phyloP scores from a whole-genome alignment of 306 rosid genomes.

The Prunus mume region DNA sequence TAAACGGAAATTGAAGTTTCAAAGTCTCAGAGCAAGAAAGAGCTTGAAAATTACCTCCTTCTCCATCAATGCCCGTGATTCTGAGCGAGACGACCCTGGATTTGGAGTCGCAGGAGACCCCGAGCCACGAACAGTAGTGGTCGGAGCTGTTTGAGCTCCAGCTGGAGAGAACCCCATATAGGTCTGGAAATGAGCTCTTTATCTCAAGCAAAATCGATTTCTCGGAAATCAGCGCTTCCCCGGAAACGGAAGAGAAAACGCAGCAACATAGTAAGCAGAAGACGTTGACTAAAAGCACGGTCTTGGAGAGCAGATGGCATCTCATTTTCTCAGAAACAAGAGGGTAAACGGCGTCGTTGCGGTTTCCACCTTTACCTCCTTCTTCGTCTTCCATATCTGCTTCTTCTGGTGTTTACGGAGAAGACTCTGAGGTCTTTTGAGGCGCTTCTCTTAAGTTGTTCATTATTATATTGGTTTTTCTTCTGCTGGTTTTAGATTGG shows the following conservation, averaged over 20 bases:
- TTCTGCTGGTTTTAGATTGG: neutral
- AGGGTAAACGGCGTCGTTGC: neutral
- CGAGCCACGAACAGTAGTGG: constrained; percentile 35
- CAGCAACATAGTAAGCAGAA: neutral
- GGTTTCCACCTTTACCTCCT: neutral
- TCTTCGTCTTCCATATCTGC: neutral
- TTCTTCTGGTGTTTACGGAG: neutral
- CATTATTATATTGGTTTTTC: neutral
- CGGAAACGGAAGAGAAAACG: constrained; percentile 6
- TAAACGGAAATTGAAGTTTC: constrained; percentile 11
- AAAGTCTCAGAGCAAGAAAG: constrained; percentile 24
- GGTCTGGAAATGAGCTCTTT: constrained; percentile 29
- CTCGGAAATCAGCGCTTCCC: constrained; percentile 10
- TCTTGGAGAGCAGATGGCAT: constrained; percentile 5
- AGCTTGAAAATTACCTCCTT: constrained; percentile 26
- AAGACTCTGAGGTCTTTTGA: constrained; percentile 3
- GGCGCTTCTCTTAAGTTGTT: neutral
- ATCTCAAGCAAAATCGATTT: constrained; percentile 30
- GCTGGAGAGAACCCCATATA: constrained; percentile 25
- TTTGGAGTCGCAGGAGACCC: constrained; percentile 30
- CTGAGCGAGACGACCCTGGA: constrained; percentile 25
- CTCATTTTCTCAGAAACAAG: constrained; percentile 23
- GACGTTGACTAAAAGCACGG: constrained; percentile 11
- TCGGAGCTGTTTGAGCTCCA: constrained; percentile 14
- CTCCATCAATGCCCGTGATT: constrained; percentile 3